Conservation (phyloP, 495 filamentous ascomycete genomes). For the Parachaetomium inaequale region DNA sequence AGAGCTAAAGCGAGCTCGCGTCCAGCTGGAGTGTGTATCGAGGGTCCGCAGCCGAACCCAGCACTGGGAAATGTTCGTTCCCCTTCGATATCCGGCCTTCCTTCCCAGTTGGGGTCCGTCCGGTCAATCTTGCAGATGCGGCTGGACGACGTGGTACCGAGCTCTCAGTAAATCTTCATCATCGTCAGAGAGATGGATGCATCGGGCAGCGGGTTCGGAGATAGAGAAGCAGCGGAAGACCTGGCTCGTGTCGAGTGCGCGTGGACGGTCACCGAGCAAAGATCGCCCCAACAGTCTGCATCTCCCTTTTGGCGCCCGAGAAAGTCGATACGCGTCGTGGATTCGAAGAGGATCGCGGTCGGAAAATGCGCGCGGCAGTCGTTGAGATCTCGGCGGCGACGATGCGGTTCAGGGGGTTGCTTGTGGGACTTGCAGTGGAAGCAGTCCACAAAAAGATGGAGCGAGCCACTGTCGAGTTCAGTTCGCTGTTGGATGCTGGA, state of each 20-base stretch:
- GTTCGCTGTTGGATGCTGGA: constrained; percentile 7
- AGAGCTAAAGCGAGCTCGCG: neutral
- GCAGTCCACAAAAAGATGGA: constrained; percentile 10
- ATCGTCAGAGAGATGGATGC: neutral
- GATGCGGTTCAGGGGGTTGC: constrained; percentile 14
- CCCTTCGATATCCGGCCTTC: neutral
- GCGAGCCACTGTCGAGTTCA: neutral
- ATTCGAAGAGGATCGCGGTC: neutral
- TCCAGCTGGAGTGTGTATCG: neutral
- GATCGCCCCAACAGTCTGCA: constrained; percentile 1
- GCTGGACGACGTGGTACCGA: neutral
- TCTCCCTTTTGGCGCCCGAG: neutral
- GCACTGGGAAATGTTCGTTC: neutral
- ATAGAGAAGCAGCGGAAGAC: constrained; percentile 7
- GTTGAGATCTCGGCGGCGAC: neutral
- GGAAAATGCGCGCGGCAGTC: neutral
- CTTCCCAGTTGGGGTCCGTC: neutral
- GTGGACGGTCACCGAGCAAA: constrained; percentile 3
- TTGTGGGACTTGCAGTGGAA: neutral
- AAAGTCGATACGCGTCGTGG: neutral
- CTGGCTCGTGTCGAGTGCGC: constrained; percentile 1
- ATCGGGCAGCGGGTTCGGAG: neutral
- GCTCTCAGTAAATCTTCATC: neutral
- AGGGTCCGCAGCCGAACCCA: neutral
- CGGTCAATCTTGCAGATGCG: neutral